phyloP scores from a whole-genome alignment of 192 early-diverging fungal genomes.

The Gryganskiella cystojenkinii region DNA sequence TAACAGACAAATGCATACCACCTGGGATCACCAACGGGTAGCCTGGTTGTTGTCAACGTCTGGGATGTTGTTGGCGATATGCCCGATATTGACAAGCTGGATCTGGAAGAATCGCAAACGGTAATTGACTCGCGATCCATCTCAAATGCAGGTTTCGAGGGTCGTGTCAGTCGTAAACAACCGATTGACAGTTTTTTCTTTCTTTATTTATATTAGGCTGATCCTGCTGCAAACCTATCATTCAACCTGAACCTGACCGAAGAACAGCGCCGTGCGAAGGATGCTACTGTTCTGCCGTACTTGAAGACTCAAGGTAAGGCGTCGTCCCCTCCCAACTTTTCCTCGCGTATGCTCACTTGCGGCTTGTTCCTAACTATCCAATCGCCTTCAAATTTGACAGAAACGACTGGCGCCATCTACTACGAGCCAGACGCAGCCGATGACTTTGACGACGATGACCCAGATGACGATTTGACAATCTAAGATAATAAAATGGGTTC shows the following conservation, averaged over 20 bases:
- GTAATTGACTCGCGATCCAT: constrained; percentile 14
- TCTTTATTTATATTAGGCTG: constrained; percentile 36
- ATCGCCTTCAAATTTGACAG: constrained; percentile 2
- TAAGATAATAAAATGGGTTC: too few species aligned
- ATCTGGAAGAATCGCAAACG: constrained; percentile 38
- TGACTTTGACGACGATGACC: constrained; percentile 93
- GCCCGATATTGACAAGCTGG: constrained; percentile 44
- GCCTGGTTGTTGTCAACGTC: constrained; percentile 24
- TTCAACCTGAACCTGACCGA: constrained; percentile 90
- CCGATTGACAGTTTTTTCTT: neutral
- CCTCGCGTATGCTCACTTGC: neutral
- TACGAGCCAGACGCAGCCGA: constrained; percentile 90
- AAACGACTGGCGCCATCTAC: constrained; percentile 67
- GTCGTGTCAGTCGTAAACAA: too few species aligned
- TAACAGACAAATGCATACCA: constrained; percentile 52
- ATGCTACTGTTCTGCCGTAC: constrained; percentile 84
- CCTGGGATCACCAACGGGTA: constrained; percentile 32
- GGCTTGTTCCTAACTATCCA: neutral
- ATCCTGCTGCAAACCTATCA: constrained; percentile 82
- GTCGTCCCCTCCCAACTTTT: constrained; percentile 4
- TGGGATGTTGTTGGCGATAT: constrained; percentile 42
- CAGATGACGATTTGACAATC: constrained; percentile 91
- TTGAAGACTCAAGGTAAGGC: constrained; percentile 68
- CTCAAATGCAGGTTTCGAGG: neutral
- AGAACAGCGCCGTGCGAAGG: constrained; percentile 78